Base-by-base conservation (phyloP, 75 land plant genomes). In the Larix kaempferi region DNA sequence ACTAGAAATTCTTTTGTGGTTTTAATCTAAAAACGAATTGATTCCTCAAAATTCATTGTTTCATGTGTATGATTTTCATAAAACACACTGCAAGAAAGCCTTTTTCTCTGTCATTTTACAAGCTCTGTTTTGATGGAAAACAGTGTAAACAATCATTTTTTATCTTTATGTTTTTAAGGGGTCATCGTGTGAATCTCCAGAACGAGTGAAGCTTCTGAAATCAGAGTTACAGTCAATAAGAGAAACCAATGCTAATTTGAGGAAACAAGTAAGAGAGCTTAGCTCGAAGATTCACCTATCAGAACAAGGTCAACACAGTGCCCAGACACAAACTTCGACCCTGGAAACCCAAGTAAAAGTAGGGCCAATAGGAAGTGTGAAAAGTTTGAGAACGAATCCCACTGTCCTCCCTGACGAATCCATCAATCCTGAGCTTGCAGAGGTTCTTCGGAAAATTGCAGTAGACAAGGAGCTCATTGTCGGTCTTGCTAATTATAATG, bases 331-430 rank as follows among this genome's bases (percentile, higher is more conserved):
- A 78, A 57, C 82, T 35, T 64, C 83, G 61, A 78, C 59, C 11
- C 35, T 85, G 44, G 88, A 84, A 29, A 56, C 81, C 62, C 81
- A 77, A 52, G 85, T 76, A 10, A 94, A 97, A 82, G 95, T 88
- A 33, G 99, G 99, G 35, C 89, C 93, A n/a, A 82, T 89, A 75
- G 99, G 99, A 13, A 89, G 90, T 54, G 98, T 95, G 56, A 95
- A 91, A 81, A 84, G 83, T 39, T 58, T 91, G 35, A 80, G 95
- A 59, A 97, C 98, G 15, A 92, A 93, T 74, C 99, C 92, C 12
- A 79, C 84, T 57, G 90, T 97, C n/a, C 16, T 85, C 35, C 90
- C 98, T 37, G 98, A 95, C 88, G 91, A 89, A 75, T 84, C 92
- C n/a, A 89, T 91, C 15, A 97, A 97, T 72, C 99, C 95, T 0